phyloP scores from a whole-genome alignment of 495 filamentous ascomycete genomes.

The Aspergillus panamensis region DNA sequence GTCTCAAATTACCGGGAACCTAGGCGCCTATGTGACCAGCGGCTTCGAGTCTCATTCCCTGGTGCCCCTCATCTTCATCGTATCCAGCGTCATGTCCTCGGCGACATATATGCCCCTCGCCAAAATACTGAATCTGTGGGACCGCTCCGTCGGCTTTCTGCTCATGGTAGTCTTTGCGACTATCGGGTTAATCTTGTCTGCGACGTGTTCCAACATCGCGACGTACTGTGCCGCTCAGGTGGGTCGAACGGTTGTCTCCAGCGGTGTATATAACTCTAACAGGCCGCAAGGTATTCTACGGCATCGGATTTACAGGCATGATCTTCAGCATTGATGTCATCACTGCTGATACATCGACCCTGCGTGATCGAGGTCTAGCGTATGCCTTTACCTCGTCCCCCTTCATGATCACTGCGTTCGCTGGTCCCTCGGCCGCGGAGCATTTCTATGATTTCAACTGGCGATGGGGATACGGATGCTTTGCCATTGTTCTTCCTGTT shows the following conservation, averaged over 20 bases:
- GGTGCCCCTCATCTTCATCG: constrained; percentile 53
- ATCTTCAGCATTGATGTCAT: constrained; percentile 55
- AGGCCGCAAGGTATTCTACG: constrained; percentile 38
- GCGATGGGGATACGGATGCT: constrained; percentile 60
- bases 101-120: constrained; percentile 54
- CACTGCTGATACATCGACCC: constrained; percentile 57
- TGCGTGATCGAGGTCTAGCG: constrained; percentile 57
- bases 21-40: constrained; percentile 41
- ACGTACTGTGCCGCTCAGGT: constrained; percentile 52
- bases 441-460: constrained; percentile 52
- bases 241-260: not conserved
- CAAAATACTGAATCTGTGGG: constrained; percentile 67
- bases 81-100: constrained; percentile 42
- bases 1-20: constrained; percentile 26
- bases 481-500: constrained; percentile 55
- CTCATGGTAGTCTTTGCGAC: constrained; percentile 38
- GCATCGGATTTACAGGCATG: constrained; percentile 52
- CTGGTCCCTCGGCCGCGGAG: constrained; percentile 26
- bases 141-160: constrained; percentile 53
- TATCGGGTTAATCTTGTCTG: constrained; percentile 47
- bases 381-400: constrained; percentile 58
- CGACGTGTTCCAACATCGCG: constrained; percentile 45
- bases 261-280: no score
- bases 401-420: constrained; percentile 41
- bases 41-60: constrained; percentile 57